Evolutionary conservation across 305 asterid genomes (phyloP), one percentile per base, ranked within the genome.

Genomic region (Nicotiana rustica): DNA sequence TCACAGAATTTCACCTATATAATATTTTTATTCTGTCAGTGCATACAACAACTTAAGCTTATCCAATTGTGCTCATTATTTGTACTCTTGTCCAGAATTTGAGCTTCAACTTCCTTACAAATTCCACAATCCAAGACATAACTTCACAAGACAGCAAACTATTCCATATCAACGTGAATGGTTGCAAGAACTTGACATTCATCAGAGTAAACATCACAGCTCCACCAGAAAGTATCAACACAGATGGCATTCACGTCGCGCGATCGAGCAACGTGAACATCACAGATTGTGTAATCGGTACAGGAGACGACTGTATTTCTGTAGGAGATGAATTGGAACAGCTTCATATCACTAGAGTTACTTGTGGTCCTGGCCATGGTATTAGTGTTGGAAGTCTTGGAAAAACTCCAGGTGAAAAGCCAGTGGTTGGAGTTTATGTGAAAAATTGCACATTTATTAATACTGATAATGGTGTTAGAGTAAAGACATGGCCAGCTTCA

Each of bases 321-420:
- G 33, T 87, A 6, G 86, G 87, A 4, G 80, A 86, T 15, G 90
- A 87, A 8, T 65, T 81, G 38, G 67, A 35, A n/a, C 49, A 85
- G 3, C 81, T 87, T 6, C n/a, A 55, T 13, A 76, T 87, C 57
- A 41, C 75, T 5, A 71, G 41, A 7, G 88, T 83, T 12, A 25
- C 80, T 5, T 87, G 88, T 81, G 88, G 88, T 8, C 90, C 88
- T 5, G 88, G 86, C 0, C 88, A 85, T 47, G 88, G 90, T 17
- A 83, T 87, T 19, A 85, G 85, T 66, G 76, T 82, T 8, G 86
- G 88, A 17, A 87, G 86, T 19, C 84, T 87, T 12, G 88, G 89
- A 3, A 83, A 59, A 33, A 71, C 47, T 17, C 81, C 76, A 0
- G 60, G 76, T 33, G 86, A 83, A 61, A 65, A 77, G 17, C 59